Evolutionary conservation across 2,329 filamentous ascomycete species (phyloP).

Genomic region (Neocatenulostroma microsporum): DNA sequence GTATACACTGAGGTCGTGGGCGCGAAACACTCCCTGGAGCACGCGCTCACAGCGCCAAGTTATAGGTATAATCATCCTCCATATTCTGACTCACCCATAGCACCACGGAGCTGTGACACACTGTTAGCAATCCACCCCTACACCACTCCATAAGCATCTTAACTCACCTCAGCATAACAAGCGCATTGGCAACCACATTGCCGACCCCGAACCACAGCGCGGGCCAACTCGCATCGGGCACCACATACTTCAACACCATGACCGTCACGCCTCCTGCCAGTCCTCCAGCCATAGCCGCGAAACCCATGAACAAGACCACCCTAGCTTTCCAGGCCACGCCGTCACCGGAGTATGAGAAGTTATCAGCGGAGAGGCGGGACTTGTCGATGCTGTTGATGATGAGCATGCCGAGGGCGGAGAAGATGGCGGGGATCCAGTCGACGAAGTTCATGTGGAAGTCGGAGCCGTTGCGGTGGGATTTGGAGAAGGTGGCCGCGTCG

Average conservation of each 20-base stretch:
- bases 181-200: slow-evolving; percentile 56
- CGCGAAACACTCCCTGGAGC: no score
- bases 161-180: slow-evolving; percentile 60
- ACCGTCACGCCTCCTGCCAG: slow-evolving; percentile 60
- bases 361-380: slow-evolving; percentile 55
- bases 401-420: slow-evolving; percentile 61
- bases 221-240: slow-evolving; percentile 51
- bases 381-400: slow-evolving; percentile 68
- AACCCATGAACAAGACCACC: slow-evolving; percentile 61
- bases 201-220: slow-evolving; percentile 61
- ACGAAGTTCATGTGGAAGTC: slow-evolving; percentile 58
- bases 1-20: no score
- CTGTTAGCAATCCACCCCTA: slow-evolving; percentile 19
- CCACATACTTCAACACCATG: slow-evolving; percentile 60
- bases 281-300: slow-evolving; percentile 61
- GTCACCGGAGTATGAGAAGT: slow-evolving; percentile 54
- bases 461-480: slow-evolving; percentile 53
- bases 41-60: slow-evolving; percentile 52
- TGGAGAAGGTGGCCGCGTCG: slow-evolving; percentile 58
- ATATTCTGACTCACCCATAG: slow-evolving; percentile 66
- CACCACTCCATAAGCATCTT: not conserved
- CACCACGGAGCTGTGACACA: slow-evolving; percentile 48
- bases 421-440: slow-evolving; percentile 66
- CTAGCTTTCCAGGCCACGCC: slow-evolving; percentile 64
- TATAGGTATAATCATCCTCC: slow-evolving; percentile 66